Base-by-base conservation (phyloP, 2,329 filamentous ascomycete genomes). In the Colletotrichum orbiculare region DNA sequence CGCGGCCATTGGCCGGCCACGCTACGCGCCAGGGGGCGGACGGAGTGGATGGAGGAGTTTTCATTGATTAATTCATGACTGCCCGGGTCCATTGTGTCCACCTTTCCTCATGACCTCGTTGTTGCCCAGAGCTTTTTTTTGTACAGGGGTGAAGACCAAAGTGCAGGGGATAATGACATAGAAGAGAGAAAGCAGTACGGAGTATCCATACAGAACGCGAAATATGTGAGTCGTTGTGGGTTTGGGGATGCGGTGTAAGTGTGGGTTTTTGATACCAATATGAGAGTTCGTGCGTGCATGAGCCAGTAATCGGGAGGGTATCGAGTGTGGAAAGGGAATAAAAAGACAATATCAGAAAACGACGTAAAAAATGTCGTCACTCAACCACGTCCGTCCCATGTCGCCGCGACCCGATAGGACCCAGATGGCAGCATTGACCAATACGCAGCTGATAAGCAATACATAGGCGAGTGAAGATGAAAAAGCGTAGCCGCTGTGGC, bases 51-150 rank as follows among this genome's bases (percentile, higher is more conserved):
- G 39, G 45, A 66, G 48, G 54, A 64, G 49, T 64, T 66, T 64
- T 66, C 59, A 64, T 66, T 66, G 64, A 58, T 66, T 65, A 62
- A 49, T 50, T 52, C 58, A 60, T 53, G 62, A 58, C 59, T 37
- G 50, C 49, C 48, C 34, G 58, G 62, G 52, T 42, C 62, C 62
- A 65, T 65, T 33, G 62, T 65, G 58, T 62, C 62, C 62, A 56
- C 62, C 62, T 62, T 62, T 56, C 45, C 56, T 65, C 62, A 62
- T 65, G 56, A 53, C 52, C 58, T 65, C 62, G 47, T 56, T 55
- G 45, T 60, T 57, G 62, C 52, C 58, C 58, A 62, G 52, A 42
- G 39, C 15, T 56, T 56, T 53, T 56, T 56, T 48, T 25, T 25
- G 52, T 62, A 65, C 62, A 65, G 54, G 62, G 62, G 41, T 52